Evolutionary conservation across 345 rosid genomes (phyloP).

Genomic region (Dipteronia sinensis): DNA sequence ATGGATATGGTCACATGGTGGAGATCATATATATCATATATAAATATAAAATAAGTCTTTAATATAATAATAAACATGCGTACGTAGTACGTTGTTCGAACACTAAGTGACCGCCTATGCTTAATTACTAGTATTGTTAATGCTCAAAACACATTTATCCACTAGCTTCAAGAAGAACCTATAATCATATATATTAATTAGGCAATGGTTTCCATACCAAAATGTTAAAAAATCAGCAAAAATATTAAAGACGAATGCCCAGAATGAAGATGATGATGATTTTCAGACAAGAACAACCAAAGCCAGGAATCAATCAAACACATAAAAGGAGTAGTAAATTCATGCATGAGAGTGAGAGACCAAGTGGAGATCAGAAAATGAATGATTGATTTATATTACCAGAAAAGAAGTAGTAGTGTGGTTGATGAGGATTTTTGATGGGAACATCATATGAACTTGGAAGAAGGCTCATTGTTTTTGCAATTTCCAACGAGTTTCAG

Average conservation of each 20-base stretch:
- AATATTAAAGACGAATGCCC: background rate
- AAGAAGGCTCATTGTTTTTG: slow-evolving; percentile 22
- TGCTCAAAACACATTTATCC: slow-evolving; percentile 11
- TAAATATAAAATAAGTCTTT: too few species aligned
- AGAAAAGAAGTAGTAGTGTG: slow-evolving; percentile 16
- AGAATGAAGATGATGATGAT: background rate
- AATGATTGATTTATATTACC: slow-evolving; percentile 16
- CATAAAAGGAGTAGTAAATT: background rate
- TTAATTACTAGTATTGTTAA: background rate
- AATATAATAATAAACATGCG: background rate
- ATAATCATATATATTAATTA: background rate
- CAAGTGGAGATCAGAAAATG: background rate
- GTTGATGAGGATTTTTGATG: background rate
- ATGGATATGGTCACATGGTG: too few species aligned
- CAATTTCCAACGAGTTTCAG: too few species aligned
- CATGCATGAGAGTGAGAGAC: background rate
- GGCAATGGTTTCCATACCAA: background rate
- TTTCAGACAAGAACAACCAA: background rate
- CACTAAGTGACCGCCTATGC: slow-evolving; percentile 11
- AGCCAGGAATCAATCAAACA: background rate
- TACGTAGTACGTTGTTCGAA: slow-evolving; percentile 38
- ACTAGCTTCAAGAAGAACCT: slow-evolving; percentile 31
- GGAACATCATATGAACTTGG: slow-evolving; percentile 4
- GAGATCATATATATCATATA: too few species aligned
- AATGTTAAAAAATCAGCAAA: background rate